phyloP scores from a whole-genome alignment of 495 filamentous ascomycete genomes.

The Pyrenopolyporus hunteri region DNA sequence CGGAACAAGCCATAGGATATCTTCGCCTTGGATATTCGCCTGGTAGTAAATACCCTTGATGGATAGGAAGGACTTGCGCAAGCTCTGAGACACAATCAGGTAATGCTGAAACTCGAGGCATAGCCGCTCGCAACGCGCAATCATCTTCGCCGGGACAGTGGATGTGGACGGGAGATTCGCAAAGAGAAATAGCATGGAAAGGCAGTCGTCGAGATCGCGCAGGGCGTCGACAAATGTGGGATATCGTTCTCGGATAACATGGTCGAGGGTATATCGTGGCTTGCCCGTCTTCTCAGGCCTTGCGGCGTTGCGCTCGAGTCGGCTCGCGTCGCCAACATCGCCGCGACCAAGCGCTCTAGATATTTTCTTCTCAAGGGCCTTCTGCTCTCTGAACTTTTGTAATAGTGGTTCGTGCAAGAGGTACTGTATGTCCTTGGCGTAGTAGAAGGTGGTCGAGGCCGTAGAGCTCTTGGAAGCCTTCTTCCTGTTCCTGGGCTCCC shows the following conservation, averaged over 20 bases:
- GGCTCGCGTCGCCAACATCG: constrained; percentile 81
- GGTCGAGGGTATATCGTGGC: constrained; percentile 86
- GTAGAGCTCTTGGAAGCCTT: constrained; percentile 92
- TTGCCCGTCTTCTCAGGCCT: constrained; percentile 84
- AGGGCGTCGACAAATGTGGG: constrained; percentile 95
- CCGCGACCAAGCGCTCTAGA: constrained; percentile 86
- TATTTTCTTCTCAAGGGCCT: constrained; percentile 95
- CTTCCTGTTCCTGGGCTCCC: constrained; percentile 94
- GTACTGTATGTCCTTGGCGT: constrained; percentile 98
- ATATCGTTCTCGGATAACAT: constrained; percentile 97
- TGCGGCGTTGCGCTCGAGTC: constrained; percentile 64
- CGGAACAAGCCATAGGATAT: constrained; percentile 95
- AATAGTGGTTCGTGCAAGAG: constrained; percentile 96
- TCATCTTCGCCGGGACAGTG: constrained; percentile 88
- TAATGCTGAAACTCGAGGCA: constrained; percentile 97
- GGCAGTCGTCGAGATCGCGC: constrained; percentile 92
- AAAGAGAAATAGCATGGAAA: constrained; percentile 96
- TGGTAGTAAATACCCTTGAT: constrained; percentile 99
- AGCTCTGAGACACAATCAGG: constrained; percentile 84
- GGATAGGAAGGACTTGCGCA: constrained; percentile 94
- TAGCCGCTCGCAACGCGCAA: constrained; percentile 87
- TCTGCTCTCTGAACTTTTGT: constrained; percentile 94
- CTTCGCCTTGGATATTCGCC: constrained; percentile 96
- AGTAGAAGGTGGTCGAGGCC: constrained; percentile 95
- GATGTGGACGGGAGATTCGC: constrained; percentile 90